A percentile compares a stretch with the other conserved stretches of the same genome.
Conservation (phyloP, 495 filamentous ascomycete genomes). For the Penicillium cataractarum region DNA sequence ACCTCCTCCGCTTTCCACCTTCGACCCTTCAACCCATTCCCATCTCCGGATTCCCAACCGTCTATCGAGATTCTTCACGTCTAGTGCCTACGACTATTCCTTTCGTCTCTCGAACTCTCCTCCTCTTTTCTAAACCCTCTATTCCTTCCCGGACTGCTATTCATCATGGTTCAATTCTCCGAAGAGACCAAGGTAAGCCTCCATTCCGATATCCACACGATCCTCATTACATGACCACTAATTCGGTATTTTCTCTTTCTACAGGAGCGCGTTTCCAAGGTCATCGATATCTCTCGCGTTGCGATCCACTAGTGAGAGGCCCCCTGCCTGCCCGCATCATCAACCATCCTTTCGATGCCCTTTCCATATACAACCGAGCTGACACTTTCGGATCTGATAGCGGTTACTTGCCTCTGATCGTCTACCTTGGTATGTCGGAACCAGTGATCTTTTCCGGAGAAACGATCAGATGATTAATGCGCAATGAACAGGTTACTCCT, state of each 20-base stretch:
- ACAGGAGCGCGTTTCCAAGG: constrained; percentile 92
- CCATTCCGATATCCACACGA: not conserved
- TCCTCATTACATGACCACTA: not conserved
- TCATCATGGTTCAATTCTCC: constrained; percentile 82
- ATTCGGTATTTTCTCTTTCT: constrained; percentile 19
- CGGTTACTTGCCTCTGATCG: constrained; percentile 93
- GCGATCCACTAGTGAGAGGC: constrained; percentile 89
- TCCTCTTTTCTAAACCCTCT: not conserved
- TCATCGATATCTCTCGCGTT: constrained; percentile 91
- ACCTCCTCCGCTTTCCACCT: constrained; percentile 12
- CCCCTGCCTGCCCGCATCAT: not conserved
- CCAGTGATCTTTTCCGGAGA: not conserved
- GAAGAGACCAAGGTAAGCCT: constrained; percentile 88
- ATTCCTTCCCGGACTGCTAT: constrained; percentile 5
- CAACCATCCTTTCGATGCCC: not conserved
- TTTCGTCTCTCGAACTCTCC: not conserved
- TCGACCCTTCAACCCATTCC: not conserved
- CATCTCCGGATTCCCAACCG: not conserved
- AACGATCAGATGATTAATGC: constrained; percentile 9
- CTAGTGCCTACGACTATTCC: not conserved
- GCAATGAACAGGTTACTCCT: constrained; percentile 74
- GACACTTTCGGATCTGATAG: constrained; percentile 51
- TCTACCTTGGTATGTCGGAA: constrained; percentile 84
- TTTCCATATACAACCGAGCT: constrained; percentile 25
- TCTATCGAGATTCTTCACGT: too few relatives aligned